Evolutionary conservation across 768 basidiomycete genomes (phyloP), one percentile per base, ranked within the genome.

Genomic region (Collybia sp.): DNA sequence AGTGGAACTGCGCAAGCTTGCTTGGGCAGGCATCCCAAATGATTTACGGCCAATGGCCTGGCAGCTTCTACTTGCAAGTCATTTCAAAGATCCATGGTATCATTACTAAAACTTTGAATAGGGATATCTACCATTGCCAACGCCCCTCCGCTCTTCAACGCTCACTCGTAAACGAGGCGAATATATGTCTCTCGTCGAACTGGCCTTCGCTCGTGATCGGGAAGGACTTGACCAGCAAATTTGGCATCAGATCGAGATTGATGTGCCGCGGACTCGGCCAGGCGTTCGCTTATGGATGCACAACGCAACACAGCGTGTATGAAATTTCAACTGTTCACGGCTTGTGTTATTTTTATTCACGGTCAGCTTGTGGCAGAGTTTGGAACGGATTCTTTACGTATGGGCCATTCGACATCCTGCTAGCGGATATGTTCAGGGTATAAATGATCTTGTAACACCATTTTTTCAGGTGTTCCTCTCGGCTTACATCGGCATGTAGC

Each of bases 391-490:
- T 48, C 70, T 99, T 30, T 99, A 98, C 56, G 94, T 99, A 13
- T 98, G 96, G 95, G 96, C 96, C 11, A 96, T 98, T 58, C 82
- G 96, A 53, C 96, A 98, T 70, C 96, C 96, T 0, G 95, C 96
- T 3, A 93, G 90, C 49, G 96, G 96, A 9, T 98, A 99, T 65
- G 96, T 99, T 5, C 96, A 99, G 65, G 96, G 96, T 18, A 99
- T 99, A 66, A 98, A 99, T 64, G 96, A 99, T 63, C 83, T 99
- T 31, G 96, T 85, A 1, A 95, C 92, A 3, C 96, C 96, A 0
- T 99, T 99, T 69, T 97, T 95, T 59, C 89, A 98, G 67, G 91
- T 98, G 4, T 99, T 98, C 62, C 74, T 99, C 20, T 91, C 89
- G 30, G 85, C 88, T 45, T 99, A 98, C 62, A 93, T 98, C 47